Evolutionary conservation across 805 yeast species (phyloP).

Genomic region (Blastobotrys parvus): DNA sequence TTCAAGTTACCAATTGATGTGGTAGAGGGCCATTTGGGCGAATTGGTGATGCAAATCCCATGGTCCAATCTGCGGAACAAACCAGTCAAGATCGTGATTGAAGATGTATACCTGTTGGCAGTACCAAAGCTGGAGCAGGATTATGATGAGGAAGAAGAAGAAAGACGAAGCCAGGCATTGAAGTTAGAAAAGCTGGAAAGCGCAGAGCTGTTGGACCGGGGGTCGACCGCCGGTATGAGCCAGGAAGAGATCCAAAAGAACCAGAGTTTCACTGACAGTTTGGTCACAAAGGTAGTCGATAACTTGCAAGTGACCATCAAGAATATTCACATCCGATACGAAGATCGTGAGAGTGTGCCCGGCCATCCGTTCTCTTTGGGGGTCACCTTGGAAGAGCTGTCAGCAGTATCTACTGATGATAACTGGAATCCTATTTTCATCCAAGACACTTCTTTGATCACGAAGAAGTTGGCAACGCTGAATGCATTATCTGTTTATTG

Average conservation of each 20-base stretch:
- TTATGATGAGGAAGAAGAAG: slow-evolving; percentile 52
- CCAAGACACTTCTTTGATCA: slow-evolving; percentile 52
- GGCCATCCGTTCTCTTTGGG: slow-evolving; percentile 79
- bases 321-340: slow-evolving; percentile 87
- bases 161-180: slow-evolving; percentile 53
- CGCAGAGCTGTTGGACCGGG: slow-evolving; percentile 44
- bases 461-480: slow-evolving; percentile 71
- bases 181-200: slow-evolving; percentile 62
- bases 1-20: slow-evolving; percentile 82
- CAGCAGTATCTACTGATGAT: slow-evolving; percentile 84
- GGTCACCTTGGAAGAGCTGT: slow-evolving; percentile 69
- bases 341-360: slow-evolving; percentile 60
- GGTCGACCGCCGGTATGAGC: slow-evolving; percentile 26
- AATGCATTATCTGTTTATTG: slow-evolving; percentile 73
- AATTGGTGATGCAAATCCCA: slow-evolving; percentile 83
- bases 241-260: slow-evolving; percentile 39
- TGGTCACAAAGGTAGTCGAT: slow-evolving; percentile 84
- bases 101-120: slow-evolving; percentile 79
- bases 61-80: slow-evolving; percentile 92
- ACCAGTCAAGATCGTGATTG: slow-evolving; percentile 82
- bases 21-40: slow-evolving; percentile 82
- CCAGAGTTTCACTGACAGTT: slow-evolving; percentile 78
- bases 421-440: slow-evolving; percentile 82
- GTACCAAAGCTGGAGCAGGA: slow-evolving; percentile 53
- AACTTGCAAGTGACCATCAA: slow-evolving; percentile 85